phyloP scores from a whole-genome alignment of 2,329 filamentous ascomycete genomes.

The Elsinoe necatrix region DNA sequence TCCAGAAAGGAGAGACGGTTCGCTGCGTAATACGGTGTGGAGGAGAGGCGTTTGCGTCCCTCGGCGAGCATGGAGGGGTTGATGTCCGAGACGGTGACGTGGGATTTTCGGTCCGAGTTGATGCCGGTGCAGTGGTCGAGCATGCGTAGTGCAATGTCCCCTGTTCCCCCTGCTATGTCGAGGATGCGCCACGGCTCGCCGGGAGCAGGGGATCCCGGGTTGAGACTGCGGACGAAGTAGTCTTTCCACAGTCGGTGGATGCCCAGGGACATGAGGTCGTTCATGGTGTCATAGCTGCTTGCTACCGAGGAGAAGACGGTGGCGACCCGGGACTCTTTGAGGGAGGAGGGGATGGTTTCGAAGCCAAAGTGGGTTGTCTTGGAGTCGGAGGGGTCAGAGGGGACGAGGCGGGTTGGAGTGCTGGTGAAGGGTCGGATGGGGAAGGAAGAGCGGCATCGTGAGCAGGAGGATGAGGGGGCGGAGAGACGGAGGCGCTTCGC shows the following conservation, averaged over 20 bases:
- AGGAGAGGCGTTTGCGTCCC: slow-evolving; percentile 66
- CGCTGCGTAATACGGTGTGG: slow-evolving; percentile 50
- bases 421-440: background rate
- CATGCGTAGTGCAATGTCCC: slow-evolving; percentile 95
- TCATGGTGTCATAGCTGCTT: slow-evolving; percentile 94
- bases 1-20: slow-evolving; percentile 64
- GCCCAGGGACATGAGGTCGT: slow-evolving; percentile 96
- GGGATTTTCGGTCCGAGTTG: slow-evolving; percentile 68
- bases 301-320: slow-evolving; percentile 93
- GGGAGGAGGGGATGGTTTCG: slow-evolving; percentile 68
- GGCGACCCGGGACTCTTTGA: slow-evolving; percentile 71
- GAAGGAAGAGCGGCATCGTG: background rate
- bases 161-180: slow-evolving; percentile 93
- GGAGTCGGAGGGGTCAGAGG: slow-evolving; percentile 31
- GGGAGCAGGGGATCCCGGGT: slow-evolving; percentile 52
- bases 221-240: slow-evolving; percentile 84
- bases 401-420: background rate
- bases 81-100: slow-evolving; percentile 90
- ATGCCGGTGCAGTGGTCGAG: slow-evolving; percentile 76
- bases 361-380: slow-evolving; percentile 85
- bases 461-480: background rate
- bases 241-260: slow-evolving; percentile 97
- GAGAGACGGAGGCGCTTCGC: slow-evolving; percentile 27
- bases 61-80: slow-evolving; percentile 91
- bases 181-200: slow-evolving; percentile 64